phyloP scores from a whole-genome alignment of 306 rosid genomes.

The Malus asiatica region DNA sequence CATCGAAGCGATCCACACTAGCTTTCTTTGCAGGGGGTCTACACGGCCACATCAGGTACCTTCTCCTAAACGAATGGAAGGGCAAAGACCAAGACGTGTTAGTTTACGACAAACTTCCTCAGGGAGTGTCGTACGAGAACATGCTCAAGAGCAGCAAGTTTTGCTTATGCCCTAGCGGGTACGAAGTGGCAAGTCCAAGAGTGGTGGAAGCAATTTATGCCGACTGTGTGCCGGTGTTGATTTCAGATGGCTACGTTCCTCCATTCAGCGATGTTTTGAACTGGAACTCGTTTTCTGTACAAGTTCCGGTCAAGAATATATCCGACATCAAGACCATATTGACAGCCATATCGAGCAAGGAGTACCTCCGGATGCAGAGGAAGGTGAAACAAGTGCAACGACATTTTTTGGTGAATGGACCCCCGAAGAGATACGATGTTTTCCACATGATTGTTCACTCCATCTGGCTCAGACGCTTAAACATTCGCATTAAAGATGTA shows the following conservation, averaged over 20 bases:
- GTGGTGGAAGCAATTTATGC: conserved; percentile 52
- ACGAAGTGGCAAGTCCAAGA: conserved; percentile 33
- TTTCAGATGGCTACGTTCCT: conserved; percentile 32
- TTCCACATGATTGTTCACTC: conserved; percentile 57
- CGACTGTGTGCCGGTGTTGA: conserved; percentile 55
- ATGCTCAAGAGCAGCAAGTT: conserved; percentile 49
- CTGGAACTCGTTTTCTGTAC: too few species aligned
- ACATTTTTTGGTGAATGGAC: conserved; percentile 50
- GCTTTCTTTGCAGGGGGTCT: conserved; percentile 53
- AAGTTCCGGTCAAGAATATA: conserved; percentile 33
- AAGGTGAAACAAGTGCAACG: conserved; percentile 44
- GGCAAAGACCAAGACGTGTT: conserved; percentile 52
- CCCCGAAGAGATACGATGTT: conserved; percentile 45
- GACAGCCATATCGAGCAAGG: conserved; percentile 35
- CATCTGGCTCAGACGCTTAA: conserved; percentile 56
- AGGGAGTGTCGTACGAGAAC: conserved; percentile 26
- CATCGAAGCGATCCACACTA: conserved; percentile 37
- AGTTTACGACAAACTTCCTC: conserved; percentile 38
- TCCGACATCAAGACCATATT: conserved; percentile 44
- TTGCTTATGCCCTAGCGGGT: conserved; percentile 40
- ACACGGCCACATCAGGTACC: conserved; percentile 49
- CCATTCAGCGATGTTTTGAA: too few species aligned
- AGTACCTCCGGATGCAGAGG: conserved; percentile 33
- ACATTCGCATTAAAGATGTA: conserved; percentile 27
- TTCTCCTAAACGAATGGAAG: neutral